phyloP scores from a whole-genome alignment of 352 stramenopile species.

The Globisporangium barbulae region DNA sequence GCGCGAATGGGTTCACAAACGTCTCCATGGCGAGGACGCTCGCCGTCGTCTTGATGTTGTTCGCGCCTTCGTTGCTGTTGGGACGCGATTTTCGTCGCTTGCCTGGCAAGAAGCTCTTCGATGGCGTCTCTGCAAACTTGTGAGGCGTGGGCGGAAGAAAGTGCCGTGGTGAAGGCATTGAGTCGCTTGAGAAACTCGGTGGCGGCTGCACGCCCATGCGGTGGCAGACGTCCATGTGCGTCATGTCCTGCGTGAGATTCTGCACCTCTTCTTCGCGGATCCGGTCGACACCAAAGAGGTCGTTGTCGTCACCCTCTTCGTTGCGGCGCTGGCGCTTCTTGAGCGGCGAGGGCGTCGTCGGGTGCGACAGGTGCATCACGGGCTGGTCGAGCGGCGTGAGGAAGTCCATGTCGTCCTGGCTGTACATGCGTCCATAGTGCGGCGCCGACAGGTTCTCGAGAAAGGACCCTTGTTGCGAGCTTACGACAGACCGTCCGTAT shows the following conservation, averaged over 20 bases:
- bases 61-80: constrained; percentile 13
- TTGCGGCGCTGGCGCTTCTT: constrained; percentile 67
- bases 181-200: constrained; percentile 56
- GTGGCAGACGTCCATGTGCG: constrained; percentile 60
- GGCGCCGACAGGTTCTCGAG: constrained; percentile 28
- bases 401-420: constrained; percentile 85
- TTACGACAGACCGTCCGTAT: constrained; percentile 4
- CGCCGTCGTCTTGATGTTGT: constrained; percentile 6
- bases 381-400: constrained; percentile 80
- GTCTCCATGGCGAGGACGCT: constrained; percentile 33
- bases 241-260: constrained; percentile 73
- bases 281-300: constrained; percentile 22
- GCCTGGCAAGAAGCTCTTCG: constrained; percentile 20
- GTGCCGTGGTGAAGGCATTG: constrained; percentile 36
- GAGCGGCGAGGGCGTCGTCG: constrained; percentile 75
- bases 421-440: constrained; percentile 53
- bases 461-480: constrained; percentile 33
- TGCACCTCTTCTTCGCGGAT: constrained; percentile 64
- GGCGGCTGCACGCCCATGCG: constrained; percentile 18
- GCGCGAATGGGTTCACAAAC: constrained; percentile 72
- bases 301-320: constrained; percentile 12
- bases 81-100: constrained; percentile 26
- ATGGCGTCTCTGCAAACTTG: constrained; percentile 18
- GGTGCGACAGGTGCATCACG: constrained; percentile 77
- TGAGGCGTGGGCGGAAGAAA: constrained; percentile 34